phyloP scores from a whole-genome alignment of 306 rosid species.

The Prunus padus region DNA sequence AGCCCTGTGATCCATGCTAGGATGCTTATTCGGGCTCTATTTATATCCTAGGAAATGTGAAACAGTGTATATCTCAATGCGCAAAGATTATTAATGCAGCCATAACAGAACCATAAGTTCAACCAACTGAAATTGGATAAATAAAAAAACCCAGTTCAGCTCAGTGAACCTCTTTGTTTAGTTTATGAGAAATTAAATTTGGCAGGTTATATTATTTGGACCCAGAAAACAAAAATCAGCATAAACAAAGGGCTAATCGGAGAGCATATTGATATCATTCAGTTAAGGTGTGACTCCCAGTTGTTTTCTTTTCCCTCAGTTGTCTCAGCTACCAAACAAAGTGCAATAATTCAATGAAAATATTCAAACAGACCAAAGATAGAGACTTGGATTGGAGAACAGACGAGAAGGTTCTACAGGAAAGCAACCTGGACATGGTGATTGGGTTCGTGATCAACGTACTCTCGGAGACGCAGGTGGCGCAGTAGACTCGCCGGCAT shows the following conservation, averaged over 20 bases:
- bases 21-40: background rate
- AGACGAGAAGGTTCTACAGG: background rate
- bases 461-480: constrained; percentile 20
- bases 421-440: constrained; percentile 53
- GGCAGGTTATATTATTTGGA: too few species aligned
- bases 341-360: background rate
- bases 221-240: too few species aligned
- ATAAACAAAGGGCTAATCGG: too few species aligned
- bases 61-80: background rate
- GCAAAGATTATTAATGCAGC: background rate
- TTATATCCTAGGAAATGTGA: background rate
- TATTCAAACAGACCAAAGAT: background rate
- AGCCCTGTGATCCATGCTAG: background rate
- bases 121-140: background rate
- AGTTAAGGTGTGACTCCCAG: background rate
- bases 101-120: background rate
- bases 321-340: constrained; percentile 8
- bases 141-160: background rate
- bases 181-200: too few species aligned
- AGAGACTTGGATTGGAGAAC: background rate
- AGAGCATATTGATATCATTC: too few species aligned
- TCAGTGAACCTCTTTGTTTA: too few species aligned
- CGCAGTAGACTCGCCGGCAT: constrained; percentile 9
- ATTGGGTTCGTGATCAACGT: constrained; percentile 9
- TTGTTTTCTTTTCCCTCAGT: background rate